Base-by-base conservation (phyloP, 352 stramenopile species). In the Globisporangium cederbergense region DNA sequence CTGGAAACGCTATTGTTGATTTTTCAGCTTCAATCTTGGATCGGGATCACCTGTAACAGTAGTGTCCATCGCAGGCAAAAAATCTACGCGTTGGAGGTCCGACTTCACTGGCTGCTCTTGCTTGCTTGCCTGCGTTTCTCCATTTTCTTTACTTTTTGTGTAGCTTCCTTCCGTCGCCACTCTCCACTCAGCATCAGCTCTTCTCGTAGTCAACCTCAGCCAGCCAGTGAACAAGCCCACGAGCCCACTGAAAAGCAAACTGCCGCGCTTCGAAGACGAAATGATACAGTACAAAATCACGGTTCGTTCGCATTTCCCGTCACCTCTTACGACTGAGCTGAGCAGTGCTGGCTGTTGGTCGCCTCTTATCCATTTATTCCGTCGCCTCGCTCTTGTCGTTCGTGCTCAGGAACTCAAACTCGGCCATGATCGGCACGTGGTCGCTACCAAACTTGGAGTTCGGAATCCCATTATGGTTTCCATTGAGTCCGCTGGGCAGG, bases 391-490 rank as follows among this genome's bases (percentile, higher is more conserved):
- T 51, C 59, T 65, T 49, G 36, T 76, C 62, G 25, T 57, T 67
- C 38, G 73, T 68, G 40, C 70, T 73, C 40, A 93, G 73, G 54
- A 93, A 93, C 55, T 87, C 77, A 65, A 96, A 90, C 64, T 91
- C 82, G 58, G 87, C 82, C 79, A 96, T 88, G 66, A 96, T 87
- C 49, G 87, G 87, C 36, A 96, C 76, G 69, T 96, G 87, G 70
- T 96, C 87, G 59, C 85, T 94, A 54, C 87, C 87, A 58, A 89
- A 91, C 54, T 79, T 71, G 36, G 83, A 93, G 70, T 96, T 96
- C 13, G 87, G 87, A 43, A 96, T 96, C 59, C 87, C 87, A 52
- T 96, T 96, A 73, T 94, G 86, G 71, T 94, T 96, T 47, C 79
- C 79, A 46, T 90, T 74, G 49, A 89, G 66, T n/a, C 83, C 72